Base-by-base conservation (phyloP, 2,329 filamentous ascomycete genomes). In the Fusarium aywerte region DNA sequence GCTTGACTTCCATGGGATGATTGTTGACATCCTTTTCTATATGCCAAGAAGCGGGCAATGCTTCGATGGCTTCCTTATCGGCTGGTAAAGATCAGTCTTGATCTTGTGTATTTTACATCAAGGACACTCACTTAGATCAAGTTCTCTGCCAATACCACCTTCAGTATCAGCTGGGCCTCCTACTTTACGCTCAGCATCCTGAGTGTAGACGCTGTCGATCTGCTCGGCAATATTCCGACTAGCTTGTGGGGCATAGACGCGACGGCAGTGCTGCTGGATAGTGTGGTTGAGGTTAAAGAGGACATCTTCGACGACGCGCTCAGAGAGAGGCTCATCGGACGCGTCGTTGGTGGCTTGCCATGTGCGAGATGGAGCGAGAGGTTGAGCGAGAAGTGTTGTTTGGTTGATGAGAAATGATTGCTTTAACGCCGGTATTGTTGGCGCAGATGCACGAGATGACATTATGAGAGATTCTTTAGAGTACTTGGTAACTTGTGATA, bases 221-320 rank as follows among this genome's bases (percentile, higher is more conserved):
- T 93, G 90, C 79, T 92, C 89, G 3, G 90, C 89, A 18, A 92
- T 85, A 71, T 91, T 89, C 33, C 90, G 85, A 50, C 85, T 87
- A n/a, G 90, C 89, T 69, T 90, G 88, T 0, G 89, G 85, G 16
- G 88, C 84, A 75, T 92, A 92, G 7, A 88, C 87, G 55, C 88
- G 84, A 33, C 85, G 86, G 29, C 84, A 84, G 75, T 93, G 90
- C 68, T 90, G 87, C 67, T 85, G 84, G 15, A 92, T 78, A 16
- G 83, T 78, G 61, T 88, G 84, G 73, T 91, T 91, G 13, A 91
- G 80, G 38, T 82, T 83, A 66, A 81, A 79, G 6, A 90, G 75
- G 13, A 82, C 86, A 62, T 89, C 86, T 68, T 89, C 84, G 55
- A 90, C 78, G 20, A 81, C 77, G 58, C 81, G 82, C 21, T 82